phyloP scores from a whole-genome alignment of 1,284 basidiomycete species.

The Pisolithus thermaeus region DNA sequence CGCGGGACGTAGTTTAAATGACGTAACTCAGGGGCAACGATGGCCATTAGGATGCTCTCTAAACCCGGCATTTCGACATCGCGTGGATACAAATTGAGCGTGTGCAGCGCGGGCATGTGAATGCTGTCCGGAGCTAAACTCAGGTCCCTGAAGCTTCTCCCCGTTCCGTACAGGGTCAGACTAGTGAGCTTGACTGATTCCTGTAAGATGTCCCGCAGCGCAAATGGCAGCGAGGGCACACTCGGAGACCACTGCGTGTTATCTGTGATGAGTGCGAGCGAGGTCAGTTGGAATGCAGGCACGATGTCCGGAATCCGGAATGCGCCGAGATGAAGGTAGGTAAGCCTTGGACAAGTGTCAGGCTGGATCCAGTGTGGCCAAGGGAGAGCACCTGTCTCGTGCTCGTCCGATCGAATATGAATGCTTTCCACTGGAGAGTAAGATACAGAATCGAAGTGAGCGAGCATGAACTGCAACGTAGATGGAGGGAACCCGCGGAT shows the following conservation, averaged over 20 bases:
- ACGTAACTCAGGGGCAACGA: neutral
- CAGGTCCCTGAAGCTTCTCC: neutral
- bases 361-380: neutral
- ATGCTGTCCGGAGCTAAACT: neutral
- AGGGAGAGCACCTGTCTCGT: neutral
- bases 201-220: neutral
- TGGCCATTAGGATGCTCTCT: neutral
- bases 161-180: neutral
- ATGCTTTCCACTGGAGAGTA: neutral
- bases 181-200: neutral
- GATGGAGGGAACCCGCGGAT: constrained; percentile 1
- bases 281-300: neutral
- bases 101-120: neutral
- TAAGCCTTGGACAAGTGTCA: neutral
- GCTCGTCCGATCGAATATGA: neutral
- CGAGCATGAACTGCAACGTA: neutral
- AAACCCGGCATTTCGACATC: neutral
- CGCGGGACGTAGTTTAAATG: neutral
- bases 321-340: neutral
- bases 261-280: neutral
- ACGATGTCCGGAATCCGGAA: neutral
- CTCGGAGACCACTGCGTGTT: neutral
- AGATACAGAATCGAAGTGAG: neutral
- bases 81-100: neutral
- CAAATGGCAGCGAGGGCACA: neutral